Evolutionary conservation across 805 yeast genomes (phyloP).

Genomic region (Candida vaughaniae): DNA sequence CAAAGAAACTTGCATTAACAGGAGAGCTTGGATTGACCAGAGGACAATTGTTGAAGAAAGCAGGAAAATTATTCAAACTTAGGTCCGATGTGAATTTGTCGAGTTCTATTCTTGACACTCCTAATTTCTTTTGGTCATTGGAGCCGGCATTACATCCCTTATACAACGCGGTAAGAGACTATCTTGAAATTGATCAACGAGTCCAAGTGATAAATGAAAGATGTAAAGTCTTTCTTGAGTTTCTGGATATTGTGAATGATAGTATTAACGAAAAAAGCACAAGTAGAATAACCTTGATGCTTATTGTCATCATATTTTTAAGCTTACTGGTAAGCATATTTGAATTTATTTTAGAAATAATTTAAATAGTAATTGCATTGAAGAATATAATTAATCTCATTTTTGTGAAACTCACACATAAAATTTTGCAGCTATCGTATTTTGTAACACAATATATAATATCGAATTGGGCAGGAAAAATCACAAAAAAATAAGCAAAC

Average conservation of each 20-base stretch:
- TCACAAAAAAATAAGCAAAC: too few species aligned
- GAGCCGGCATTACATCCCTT: conserved; percentile 96
- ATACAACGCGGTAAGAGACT: conserved; percentile 85
- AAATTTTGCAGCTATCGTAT: too few species aligned
- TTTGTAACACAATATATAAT: too few species aligned
- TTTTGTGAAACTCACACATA: too few species aligned
- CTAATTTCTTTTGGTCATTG: conserved; percentile 91
- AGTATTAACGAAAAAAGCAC: conserved; percentile 92
- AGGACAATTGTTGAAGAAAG: conserved; percentile 79
- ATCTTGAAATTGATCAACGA: conserved; percentile 90
- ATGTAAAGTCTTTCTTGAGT: conserved; percentile 90
- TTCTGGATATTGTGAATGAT: conserved; percentile 89
- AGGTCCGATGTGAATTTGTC: conserved; percentile 92
- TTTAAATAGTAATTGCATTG: conserved; percentile 12
- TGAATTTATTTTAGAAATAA: conserved; percentile 60
- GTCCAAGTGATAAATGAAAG: conserved; percentile 92
- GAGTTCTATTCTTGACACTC: conserved; percentile 89
- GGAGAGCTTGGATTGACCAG: conserved; percentile 85
- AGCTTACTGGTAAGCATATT: conserved; percentile 74
- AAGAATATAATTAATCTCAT: too few species aligned
- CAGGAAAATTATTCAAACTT: conserved; percentile 85
- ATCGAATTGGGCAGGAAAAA: too few species aligned
- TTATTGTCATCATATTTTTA: conserved; percentile 75
- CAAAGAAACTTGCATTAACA: conserved; percentile 84
- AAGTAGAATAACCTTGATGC: conserved; percentile 87